These are phyloP conservation scores for Byssochlamys sp. DNA, from an alignment of 2,329 filamentous ascomycete genomes.

Conservation along the genomic window DNA sequence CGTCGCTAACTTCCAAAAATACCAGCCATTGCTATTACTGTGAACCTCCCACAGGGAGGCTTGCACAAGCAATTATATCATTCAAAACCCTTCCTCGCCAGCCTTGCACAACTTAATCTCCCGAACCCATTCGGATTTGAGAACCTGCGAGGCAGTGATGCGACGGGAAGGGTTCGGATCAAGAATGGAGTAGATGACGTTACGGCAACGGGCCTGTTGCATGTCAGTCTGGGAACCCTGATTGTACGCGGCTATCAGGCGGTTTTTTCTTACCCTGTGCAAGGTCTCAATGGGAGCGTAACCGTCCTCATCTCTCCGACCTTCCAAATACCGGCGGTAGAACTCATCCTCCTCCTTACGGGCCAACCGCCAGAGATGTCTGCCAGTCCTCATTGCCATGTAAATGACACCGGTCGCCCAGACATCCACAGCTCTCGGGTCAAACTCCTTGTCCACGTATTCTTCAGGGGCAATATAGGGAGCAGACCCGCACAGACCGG, in stretches of 20 bases:
- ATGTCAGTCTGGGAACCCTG: background rate
- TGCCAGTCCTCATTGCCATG: slow-evolving; percentile 96
- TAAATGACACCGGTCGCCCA: slow-evolving; percentile 99
- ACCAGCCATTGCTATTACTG: background rate
- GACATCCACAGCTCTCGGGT: slow-evolving; percentile 91
- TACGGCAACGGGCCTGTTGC: slow-evolving; percentile 78
- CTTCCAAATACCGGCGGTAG: slow-evolving; percentile 86
- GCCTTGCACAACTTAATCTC: slow-evolving; percentile 96
- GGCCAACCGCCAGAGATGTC: slow-evolving; percentile 93
- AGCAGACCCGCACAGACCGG: slow-evolving; percentile 87
- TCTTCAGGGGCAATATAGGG: slow-evolving; percentile 97
- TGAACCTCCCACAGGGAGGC: background rate
- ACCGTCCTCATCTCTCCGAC: slow-evolving; percentile 84
- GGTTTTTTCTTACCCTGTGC: slow-evolving; percentile 61
- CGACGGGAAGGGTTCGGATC: slow-evolving; percentile 87
- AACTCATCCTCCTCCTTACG: slow-evolving; percentile 97
- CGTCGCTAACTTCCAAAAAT: background rate
- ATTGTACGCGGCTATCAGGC: background rate
- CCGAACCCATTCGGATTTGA: slow-evolving; percentile 97
- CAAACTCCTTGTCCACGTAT: slow-evolving; percentile 89
- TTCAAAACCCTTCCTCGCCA: slow-evolving; percentile 79
- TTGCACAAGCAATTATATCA: slow-evolving; percentile 10
- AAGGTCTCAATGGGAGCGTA: slow-evolving; percentile 94
- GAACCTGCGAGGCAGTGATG: slow-evolving; percentile 88
- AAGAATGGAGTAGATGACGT: slow-evolving; percentile 96